A percentile compares a stretch with the other conserved stretches of the same genome.
These are phyloP conservation scores for Davidsoniella australis DNA, from an alignment of 2,329 filamentous ascomycete genomes.

Conservation along the genomic window DNA sequence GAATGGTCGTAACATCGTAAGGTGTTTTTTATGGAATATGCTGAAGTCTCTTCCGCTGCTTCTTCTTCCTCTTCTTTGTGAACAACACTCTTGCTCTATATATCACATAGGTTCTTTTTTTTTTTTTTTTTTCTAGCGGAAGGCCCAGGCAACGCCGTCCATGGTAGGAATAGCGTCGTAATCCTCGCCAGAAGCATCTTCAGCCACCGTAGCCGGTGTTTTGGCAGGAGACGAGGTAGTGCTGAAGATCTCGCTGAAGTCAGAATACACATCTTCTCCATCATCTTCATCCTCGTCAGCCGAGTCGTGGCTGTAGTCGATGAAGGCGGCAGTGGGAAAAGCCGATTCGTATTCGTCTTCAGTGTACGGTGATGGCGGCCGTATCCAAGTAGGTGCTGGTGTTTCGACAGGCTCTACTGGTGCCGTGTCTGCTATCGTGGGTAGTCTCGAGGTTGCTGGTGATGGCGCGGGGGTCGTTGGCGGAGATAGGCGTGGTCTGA, in stretches of 20 bases:
- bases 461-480: neutral
- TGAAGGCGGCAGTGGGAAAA: slow-evolving; percentile 29
- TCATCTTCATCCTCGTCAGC: slow-evolving; percentile 30
- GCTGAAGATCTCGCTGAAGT: slow-evolving; percentile 34
- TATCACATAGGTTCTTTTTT: neutral
- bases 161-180: slow-evolving; percentile 15
- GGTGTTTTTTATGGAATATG: no score
- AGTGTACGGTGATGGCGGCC: slow-evolving; percentile 16
- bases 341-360: slow-evolving; percentile 30
- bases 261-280: slow-evolving; percentile 34
- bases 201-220: no score
- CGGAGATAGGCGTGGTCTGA: neutral
- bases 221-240: no score
- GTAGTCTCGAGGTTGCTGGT: no score
- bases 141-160: slow-evolving; percentile 34
- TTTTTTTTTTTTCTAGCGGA: slow-evolving; percentile 6
- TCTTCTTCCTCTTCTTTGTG: no score
- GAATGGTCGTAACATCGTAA: no score
- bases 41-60: no score
- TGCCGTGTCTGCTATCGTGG: no score
- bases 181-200: no score
- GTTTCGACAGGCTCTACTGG: neutral
- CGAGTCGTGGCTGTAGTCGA: no score
- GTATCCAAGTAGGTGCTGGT: neutral
- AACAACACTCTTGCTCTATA: no score